Base-by-base conservation (phyloP, 495 filamentous ascomycete species). In the Hypomontagnella monticulosa region DNA sequence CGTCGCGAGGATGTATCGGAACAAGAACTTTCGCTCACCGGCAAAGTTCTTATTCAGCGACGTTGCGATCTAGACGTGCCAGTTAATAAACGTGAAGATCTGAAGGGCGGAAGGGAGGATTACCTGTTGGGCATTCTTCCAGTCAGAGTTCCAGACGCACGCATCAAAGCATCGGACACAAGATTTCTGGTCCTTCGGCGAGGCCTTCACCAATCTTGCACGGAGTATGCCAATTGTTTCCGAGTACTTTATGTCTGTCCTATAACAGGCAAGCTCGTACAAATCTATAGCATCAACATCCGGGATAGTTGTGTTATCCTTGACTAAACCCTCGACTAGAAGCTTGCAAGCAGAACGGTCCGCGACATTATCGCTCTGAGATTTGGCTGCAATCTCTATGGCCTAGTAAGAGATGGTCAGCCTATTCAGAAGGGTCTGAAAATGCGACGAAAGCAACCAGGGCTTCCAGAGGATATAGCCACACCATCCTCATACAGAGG, bases 101-200 rank as follows among this genome's bases (percentile, higher is more conserved):
- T 5, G 41, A 12, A 16, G 7, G 4, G 10, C 19, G 19, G 2
- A 10, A 33, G 36, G 2, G 36, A 1, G 15, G 5, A 54, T 6
- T 60, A 80, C 79, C 74, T 81, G 79, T 61, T 83, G 81, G 14
- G 81, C 80, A 66, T 76, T 79, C 47, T 77, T 76, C 55, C 81
- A 78, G 48, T 83, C 81, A 64, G 76, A 80, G 37, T 76, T 69
- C 61, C 74, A 75, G 38, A 83, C 62, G 57, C 81, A 83, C 5
- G 73, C 53, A 51, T 80, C 74, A 9, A 82, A 71, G 44, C 77
- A 83, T 32, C 71, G 68, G 2, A 71, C 46, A 4, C 75, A 70
- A 14, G 70, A 49, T 20, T 65, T 32, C 42, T 60, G 71, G 56
- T 76, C 79, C 57, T 75, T 78, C 19, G 80, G 76, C 33, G 75